Evolutionary conservation across 2,329 filamentous ascomycete genomes (phyloP), one percentile per base, ranked within the genome.

Genomic region (Scytalidium sp.): DNA sequence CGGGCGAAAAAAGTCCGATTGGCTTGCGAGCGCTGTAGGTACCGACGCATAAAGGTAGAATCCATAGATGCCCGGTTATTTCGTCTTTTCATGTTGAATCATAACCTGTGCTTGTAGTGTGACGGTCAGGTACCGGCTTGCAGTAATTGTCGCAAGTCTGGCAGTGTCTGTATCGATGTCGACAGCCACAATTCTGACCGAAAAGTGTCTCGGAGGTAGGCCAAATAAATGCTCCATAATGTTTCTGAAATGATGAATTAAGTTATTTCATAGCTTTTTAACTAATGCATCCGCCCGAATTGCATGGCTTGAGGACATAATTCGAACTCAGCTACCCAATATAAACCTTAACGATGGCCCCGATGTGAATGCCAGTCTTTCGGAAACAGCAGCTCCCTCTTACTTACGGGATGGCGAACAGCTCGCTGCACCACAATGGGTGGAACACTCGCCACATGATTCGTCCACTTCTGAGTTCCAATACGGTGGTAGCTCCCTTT

Each of bases 71-170:
- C 7, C 3, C 5, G 3, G 20, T n/a, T 3, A 7, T 32, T 21
- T 42, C 40, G 29, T 42, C 36, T 25, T 32, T 9, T 22, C 11
- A 9, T 36, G 27, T 45, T 10, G 9, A 11, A 19, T 19, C 15
- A 40, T 9, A 23, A 15, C 20, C 21, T 46, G 11, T 39, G 3
- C 27, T 6, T 25, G 3, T 32, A 70, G 66, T 70, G 68, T 40
- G 69, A 71, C 55, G 67, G 69, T 5, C 57, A 66, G 43, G 59
- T 66, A 20, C 68, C 69, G 11, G 67, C 67, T 0, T 70, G 67
- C 49, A 61, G 60, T 8, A 70, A 70, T 44, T 71, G 68, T 25
- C 56, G 66, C 10, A 68, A 68, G 41, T 64, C 67, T 20, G 61
- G 60, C 2, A 59, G 65, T 11, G 48, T 58, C 3, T 71, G 68